A percentile compares a stretch with the other conserved stretches of the same genome.
Conservation (phyloP, 2,329 filamentous ascomycete genomes). For the Fonsecaea pedrosoi region DNA sequence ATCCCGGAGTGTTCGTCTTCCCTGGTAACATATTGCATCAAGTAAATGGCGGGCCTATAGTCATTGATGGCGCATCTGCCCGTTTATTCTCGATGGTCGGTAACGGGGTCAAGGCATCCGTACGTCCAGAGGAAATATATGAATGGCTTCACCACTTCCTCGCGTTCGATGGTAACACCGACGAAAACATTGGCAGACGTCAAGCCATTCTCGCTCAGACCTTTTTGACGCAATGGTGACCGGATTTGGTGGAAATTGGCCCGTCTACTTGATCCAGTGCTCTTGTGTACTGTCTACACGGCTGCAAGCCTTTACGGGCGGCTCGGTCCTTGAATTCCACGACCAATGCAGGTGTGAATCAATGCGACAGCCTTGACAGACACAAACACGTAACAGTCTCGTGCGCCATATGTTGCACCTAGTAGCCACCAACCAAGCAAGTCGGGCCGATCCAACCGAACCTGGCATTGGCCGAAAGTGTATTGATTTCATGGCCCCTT, state of each 20-base stretch:
- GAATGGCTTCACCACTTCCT: conserved; percentile 4
- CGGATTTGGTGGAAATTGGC: conserved; percentile 34
- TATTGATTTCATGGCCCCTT: conserved; percentile 49
- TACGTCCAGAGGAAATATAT: background rate
- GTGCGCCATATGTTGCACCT: background rate
- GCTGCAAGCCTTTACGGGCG: background rate
- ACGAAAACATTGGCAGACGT: background rate
- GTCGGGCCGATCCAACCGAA: conserved; percentile 40
- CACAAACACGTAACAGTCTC: conserved; percentile 33
- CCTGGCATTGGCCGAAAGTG: conserved; percentile 39
- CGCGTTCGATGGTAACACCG: background rate
- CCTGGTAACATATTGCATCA: background rate
- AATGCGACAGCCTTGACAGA: conserved; percentile 41
- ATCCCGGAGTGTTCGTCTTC: background rate
- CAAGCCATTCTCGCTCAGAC: conserved; percentile 38
- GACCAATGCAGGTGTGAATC: conserved; percentile 32
- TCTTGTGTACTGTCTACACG: background rate
- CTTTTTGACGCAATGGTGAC: conserved; percentile 41
- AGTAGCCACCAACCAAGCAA: background rate
- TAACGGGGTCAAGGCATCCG: background rate
- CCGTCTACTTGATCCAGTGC: conserved; percentile 2
- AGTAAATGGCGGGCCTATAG: background rate
- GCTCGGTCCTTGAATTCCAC: background rate
- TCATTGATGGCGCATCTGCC: background rate
- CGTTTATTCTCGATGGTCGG: background rate